Evolutionary conservation across 2,329 filamentous ascomycete genomes (phyloP), one percentile per base, ranked within the genome.

Genomic region (Trichoderma brevicompactum): DNA sequence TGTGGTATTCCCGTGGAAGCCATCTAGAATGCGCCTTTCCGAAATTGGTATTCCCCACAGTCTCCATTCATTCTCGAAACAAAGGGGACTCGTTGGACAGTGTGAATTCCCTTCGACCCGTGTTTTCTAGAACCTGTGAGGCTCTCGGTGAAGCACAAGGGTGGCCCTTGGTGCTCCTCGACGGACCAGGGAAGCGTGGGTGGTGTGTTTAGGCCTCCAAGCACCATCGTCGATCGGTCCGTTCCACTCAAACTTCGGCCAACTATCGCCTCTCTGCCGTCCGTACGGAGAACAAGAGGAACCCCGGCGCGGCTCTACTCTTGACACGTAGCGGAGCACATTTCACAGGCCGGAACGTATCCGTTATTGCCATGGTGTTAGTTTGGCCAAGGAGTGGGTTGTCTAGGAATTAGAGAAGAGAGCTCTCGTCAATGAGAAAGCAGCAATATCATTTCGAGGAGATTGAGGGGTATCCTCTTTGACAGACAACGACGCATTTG

Each of bases 21-120:
- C 65, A 74, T 74, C 72, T 69, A 74, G 72, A 74, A 74, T 67
- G 44, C 62, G 41, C 61, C 43, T 49, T 36, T 65, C 60, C 50
- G 41, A 63, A 46, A 63, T 54, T 63, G 49, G 40, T 12, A 32
- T 23, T 62, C 59, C 59, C 59, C 48, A 62, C 48, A 60, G 68
- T 67, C 68, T 68, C 68, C 71, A 56, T 62, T 52, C 40, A 59
- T 54, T 52, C 49, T 64, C 50, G 41, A 55, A 52, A 62, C 59
- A 53, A 46, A 63, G 40, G 60, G 48, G 41, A 53, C 48, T 10
- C 43, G 13, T 19, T 23, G 7, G 59, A 62, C 59, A 62, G 59
- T 62, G 59, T 38, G 59, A 53, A 62, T 44, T 44, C 44, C 49
- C 38, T 38, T 34, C 34, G 46, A 7, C 38, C 59, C 10, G 32